Conservation (phyloP, 257 asterid genomes). For the Rubia yunnanensis region DNA sequence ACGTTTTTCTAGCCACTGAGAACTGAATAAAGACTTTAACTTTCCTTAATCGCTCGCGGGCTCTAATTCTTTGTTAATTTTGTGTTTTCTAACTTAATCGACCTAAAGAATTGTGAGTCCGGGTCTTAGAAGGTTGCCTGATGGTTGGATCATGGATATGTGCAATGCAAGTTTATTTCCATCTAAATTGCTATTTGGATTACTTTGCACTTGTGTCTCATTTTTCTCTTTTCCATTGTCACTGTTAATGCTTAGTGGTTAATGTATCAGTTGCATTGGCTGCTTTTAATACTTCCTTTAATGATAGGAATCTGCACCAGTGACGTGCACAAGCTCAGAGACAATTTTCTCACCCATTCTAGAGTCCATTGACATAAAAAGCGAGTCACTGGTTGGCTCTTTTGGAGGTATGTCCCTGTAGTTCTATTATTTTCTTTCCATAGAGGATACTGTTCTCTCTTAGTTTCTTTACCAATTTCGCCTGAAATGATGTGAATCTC, state of each 20-base stretch:
- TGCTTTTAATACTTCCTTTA: constrained; percentile 12
- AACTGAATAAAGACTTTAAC: neutral
- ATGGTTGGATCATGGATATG: neutral
- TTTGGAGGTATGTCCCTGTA: constrained; percentile 42
- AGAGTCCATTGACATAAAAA: constrained; percentile 43
- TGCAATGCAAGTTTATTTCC: neutral
- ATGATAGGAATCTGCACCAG: constrained; percentile 42
- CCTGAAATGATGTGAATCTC: too few relatives aligned
- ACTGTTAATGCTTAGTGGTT: neutral
- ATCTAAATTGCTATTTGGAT: neutral
- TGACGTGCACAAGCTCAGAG: constrained; percentile 49
- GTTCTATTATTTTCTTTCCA: constrained; percentile 6
- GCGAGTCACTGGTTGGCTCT: constrained; percentile 14
- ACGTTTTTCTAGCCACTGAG: neutral
- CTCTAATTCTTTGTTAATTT: neutral
- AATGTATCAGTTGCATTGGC: neutral
- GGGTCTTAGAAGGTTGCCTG: neutral
- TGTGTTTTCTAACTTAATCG: neutral
- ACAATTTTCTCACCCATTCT: constrained; percentile 74
- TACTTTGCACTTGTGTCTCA: neutral
- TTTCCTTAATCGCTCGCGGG: neutral
- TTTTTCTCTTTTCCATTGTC: neutral
- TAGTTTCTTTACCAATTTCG: neutral
- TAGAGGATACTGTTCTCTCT: neutral
- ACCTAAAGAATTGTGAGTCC: neutral